phyloP scores from a whole-genome alignment of 129 eudicot species.

The Gnaphalium uliginosum region DNA sequence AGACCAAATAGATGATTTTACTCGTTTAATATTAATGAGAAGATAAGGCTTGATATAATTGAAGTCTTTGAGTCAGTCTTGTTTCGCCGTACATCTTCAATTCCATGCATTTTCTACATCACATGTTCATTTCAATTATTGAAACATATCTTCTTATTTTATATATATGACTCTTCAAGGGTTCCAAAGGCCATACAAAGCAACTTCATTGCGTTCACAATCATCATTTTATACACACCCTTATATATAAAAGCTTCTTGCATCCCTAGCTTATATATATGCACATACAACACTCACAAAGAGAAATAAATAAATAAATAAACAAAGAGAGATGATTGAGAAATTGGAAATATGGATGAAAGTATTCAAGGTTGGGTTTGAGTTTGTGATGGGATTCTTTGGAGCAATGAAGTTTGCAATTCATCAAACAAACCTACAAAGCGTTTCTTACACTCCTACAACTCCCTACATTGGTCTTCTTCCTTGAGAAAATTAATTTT shows the following conservation, averaged over 20 bases:
- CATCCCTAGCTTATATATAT: constrained; percentile 1
- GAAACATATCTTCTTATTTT: not conserved
- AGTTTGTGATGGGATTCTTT: constrained; percentile 44
- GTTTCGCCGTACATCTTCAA: constrained; percentile 11
- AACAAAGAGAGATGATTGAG: constrained; percentile 35
- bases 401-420: constrained; percentile 42
- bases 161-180: constrained; percentile 26
- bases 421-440: constrained; percentile 20
- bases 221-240: not conserved
- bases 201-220: constrained; percentile 17
- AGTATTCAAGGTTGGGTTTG: constrained; percentile 40
- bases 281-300: constrained; percentile 1
- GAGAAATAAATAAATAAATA: not conserved
- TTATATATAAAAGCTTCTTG: not conserved
- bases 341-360: constrained; percentile 49
- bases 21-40: not conserved
- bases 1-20: too few species aligned
- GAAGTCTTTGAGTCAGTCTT: constrained; percentile 6
- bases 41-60: constrained; percentile 30
- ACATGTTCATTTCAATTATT: constrained; percentile 27
- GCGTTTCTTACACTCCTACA: constrained; percentile 17
- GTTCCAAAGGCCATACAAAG: constrained; percentile 31
- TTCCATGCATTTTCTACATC: constrained; percentile 33
- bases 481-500: constrained; percentile 20
- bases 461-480: constrained; percentile 55